Evolutionary conservation across 176 grass and related monocot species (phyloP).

Genomic region (Saccharum spontaneum): DNA sequence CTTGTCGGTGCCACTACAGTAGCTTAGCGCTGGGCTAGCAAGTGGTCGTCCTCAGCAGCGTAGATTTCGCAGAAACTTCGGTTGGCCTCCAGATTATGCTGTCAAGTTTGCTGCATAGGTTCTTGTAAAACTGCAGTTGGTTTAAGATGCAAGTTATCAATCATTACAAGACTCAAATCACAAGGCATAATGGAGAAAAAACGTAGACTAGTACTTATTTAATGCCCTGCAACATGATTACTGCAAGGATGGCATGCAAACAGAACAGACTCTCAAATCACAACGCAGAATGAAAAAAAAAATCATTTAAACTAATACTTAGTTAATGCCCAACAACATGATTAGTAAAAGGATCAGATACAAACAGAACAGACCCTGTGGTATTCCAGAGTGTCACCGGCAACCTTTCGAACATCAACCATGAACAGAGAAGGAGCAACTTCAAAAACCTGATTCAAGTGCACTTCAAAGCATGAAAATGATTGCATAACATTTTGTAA

Average conservation of each 20-base stretch:
- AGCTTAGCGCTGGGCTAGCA: constrained; percentile 23
- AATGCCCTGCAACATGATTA: not conserved
- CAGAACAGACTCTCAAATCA: constrained; percentile 47
- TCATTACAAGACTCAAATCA: not conserved
- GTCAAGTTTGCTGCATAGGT: constrained; percentile 66
- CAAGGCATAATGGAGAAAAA: not conserved
- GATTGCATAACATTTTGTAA: not conserved
- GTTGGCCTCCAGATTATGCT: constrained; percentile 74
- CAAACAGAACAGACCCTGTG: constrained; percentile 66
- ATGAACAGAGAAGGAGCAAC: constrained; percentile 94
- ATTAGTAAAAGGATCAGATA: constrained; percentile 7
- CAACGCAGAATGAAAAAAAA: not conserved
- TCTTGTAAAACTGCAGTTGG: constrained; percentile 85
- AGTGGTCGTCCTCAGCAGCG: constrained; percentile 44
- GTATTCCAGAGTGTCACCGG: constrained; percentile 93
- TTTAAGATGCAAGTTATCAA: constrained; percentile 11
- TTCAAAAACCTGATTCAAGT: constrained; percentile 76
- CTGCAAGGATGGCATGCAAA: constrained; percentile 1
- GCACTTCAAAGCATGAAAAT: constrained; percentile 33
- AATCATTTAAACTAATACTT: not conserved
- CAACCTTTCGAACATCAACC: constrained; percentile 93
- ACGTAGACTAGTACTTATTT: not conserved
- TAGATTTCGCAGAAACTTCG: constrained; percentile 43
- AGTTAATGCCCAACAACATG: not conserved
- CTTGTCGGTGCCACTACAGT: not conserved